Evolutionary conservation across 257 asterid species (phyloP), one percentile per base, ranked within the genome.

Genomic region (Primulina huaijiensis): DNA sequence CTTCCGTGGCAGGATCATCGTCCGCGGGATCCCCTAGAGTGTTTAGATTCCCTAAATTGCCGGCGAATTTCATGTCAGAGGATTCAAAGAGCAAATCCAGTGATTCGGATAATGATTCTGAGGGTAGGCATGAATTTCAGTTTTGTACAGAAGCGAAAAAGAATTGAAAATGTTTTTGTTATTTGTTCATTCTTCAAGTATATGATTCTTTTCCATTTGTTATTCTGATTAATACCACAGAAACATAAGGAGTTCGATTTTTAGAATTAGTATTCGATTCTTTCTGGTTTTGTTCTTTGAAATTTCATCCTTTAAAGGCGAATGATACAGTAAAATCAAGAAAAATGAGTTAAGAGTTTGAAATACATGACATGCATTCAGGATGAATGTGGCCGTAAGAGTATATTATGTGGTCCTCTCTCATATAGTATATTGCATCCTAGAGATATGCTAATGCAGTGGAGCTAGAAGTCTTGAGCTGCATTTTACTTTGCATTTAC

Each of bases 1-100:
- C 57, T 50, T 50, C 57, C 0, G 57, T 19, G 20, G 71, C 60
- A 11, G 81, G 64, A 40, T 72, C 85, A 60, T 74, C 84, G 4
- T 76, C 86, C 21, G 55, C 76, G 3, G 74, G 68, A 67, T 77
- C 84, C 14, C 80, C 79, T 33, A 62, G 85, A 62, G 71, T 82
- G 5, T 65, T 75, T 23, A 84, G 73, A 67, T 84, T 84, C 67
- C 89, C 87, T 5, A 82, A 77, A 63, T 69, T 84, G 75, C 84
- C 85, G 1, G 77, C 74, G 0, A 79, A 84, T 46, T 84, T 84
- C 80, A 20, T 84, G 77, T 79, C 88, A 5, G 74, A 76, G 20
- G 60, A 74, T 30, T 30, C 67, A 10, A 83, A 70, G 70, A 77
- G 76, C 75, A 75, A 72, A 62, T 75, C 82, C 16, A 65, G 70